Evolutionary conservation across 306 rosid species (phyloP), one percentile per base, ranked within the genome.

Genomic region (Casuarina cunninghamiana): DNA sequence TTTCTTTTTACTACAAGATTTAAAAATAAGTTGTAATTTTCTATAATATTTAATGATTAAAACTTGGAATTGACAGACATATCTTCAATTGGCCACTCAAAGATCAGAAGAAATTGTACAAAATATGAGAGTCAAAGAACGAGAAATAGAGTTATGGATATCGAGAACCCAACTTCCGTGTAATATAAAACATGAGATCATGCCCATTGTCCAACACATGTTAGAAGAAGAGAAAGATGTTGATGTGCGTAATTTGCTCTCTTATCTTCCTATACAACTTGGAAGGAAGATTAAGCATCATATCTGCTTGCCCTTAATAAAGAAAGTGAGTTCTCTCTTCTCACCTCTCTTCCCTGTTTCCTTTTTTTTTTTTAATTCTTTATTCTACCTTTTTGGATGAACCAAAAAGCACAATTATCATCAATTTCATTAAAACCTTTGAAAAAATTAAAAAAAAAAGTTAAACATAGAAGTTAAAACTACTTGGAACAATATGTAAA

Each of bases 201-300:
- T 54, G 61, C 35, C n/a, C 61, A n/a, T 16, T 32, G 19, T 54
- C 1, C n/a, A 54, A 54, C 61, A n/a, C 10, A 54, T n/a, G 19
- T 1, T 54, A 10, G 61, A 54, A n/a, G 32, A 54, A 54, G 2
- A 54, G 61, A 54, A 54, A 17, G 61, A 17, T 5, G 19, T 54
- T 17, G 61, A 54, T 6, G 11, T n/a, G 10, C 9, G 19, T 0
- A 54, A 54, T 5, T 32, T n/a, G 0, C 10, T 54, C 6, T n/a
- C 32, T 54, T 32, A 54, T n/a, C 35, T 54, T 17, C 61, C 61
- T 32, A 9, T 48, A 8, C 12, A 48, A 48, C 90, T 91, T 48
- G 89, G 93, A 85, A 88, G 96, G 83, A 94, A 90, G 63, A 88
- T 94, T 46, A 94, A 94, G 85, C 91, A 87, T 53, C 91, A 89